Evolutionary conservation across 2,329 filamentous ascomycete species (phyloP).

Genomic region (Aspergillus fumigatus): DNA sequence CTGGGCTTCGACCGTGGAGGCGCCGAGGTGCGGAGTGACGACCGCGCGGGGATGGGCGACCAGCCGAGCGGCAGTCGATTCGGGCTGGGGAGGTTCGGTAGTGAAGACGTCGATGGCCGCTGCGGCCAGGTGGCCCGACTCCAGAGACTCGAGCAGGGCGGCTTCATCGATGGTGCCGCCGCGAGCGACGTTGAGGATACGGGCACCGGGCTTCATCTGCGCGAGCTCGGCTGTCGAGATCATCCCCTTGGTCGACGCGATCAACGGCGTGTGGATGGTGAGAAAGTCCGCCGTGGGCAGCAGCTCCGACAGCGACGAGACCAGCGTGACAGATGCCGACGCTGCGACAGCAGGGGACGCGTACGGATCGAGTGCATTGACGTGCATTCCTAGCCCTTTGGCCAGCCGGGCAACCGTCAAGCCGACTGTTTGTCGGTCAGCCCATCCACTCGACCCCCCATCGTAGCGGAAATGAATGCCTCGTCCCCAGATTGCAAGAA

Average conservation of each 20-base stretch:
- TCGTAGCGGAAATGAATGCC: background rate
- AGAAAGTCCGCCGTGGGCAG: conserved; percentile 68
- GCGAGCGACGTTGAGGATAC: conserved; percentile 73
- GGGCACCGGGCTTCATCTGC: conserved; percentile 68
- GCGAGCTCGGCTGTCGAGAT: conserved; percentile 63
- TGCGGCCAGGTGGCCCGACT: conserved; percentile 67
- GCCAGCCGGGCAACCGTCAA: conserved; percentile 76
- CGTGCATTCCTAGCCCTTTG: conserved; percentile 70
- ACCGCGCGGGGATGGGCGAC: conserved; percentile 68
- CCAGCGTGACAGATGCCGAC: conserved; percentile 61
- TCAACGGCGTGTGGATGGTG: conserved; percentile 75
- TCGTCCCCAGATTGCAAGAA: background rate
- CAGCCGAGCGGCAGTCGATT: conserved; percentile 58
- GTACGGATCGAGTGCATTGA: conserved; percentile 72
- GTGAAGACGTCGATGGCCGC: conserved; percentile 79
- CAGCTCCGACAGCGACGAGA: conserved; percentile 55
- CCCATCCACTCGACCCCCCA: too few relatives aligned
- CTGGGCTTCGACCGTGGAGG: conserved; percentile 75
- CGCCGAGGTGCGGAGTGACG: conserved; percentile 73
- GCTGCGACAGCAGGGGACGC: conserved; percentile 67
- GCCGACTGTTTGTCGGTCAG: conserved; percentile 49
- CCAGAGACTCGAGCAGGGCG: conserved; percentile 65
- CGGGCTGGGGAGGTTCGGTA: conserved; percentile 63
- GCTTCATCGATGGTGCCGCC: conserved; percentile 77
- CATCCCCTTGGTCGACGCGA: conserved; percentile 71